Percentiles rank a stretch among this genome's conserved stretches.
Conservation (phyloP, 805 yeast genomes). For the Candida hungchunana region DNA sequence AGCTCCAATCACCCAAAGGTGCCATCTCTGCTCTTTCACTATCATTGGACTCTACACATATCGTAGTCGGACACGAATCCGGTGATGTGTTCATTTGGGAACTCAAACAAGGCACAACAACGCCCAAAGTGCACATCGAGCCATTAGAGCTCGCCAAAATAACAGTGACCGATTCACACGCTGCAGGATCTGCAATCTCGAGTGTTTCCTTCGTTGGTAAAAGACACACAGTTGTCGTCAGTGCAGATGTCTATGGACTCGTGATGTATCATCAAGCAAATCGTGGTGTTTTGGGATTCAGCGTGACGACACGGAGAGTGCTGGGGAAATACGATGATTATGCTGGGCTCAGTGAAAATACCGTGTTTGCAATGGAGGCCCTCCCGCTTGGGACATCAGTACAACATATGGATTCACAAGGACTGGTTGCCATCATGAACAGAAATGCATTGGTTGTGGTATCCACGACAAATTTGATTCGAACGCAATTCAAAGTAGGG, state of each 20-base stretch:
- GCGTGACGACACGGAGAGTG: conserved; percentile 43
- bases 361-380: conserved; percentile 40
- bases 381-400: conserved; percentile 59
- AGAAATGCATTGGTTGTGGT: conserved; percentile 45
- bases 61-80: conserved; percentile 63
- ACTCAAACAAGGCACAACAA: conserved; percentile 33
- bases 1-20: conserved; percentile 40
- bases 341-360: conserved; percentile 18
- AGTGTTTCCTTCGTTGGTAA: conserved; percentile 45
- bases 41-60: conserved; percentile 63
- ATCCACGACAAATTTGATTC: conserved; percentile 47
- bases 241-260: conserved; percentile 53
- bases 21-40: conserved; percentile 51
- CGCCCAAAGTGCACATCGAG: conserved; percentile 22
- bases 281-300: conserved; percentile 50
- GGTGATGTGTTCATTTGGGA: conserved; percentile 77
- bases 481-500: conserved; percentile 51
- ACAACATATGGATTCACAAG: conserved; percentile 53
- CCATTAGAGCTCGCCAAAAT: conserved; percentile 15
- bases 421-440: conserved; percentile 58
- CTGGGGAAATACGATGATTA: conserved; percentile 42
- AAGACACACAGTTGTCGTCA: conserved; percentile 51
- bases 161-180: conserved; percentile 31
- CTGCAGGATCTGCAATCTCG: conserved; percentile 30
- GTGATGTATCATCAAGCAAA: conserved; percentile 62